Percentiles rank a stretch among this genome's conserved stretches.
These are phyloP conservation scores for Podila clonocystis DNA, from an alignment of 192 early-diverging fungal genomes.

Conservation along the genomic window DNA sequence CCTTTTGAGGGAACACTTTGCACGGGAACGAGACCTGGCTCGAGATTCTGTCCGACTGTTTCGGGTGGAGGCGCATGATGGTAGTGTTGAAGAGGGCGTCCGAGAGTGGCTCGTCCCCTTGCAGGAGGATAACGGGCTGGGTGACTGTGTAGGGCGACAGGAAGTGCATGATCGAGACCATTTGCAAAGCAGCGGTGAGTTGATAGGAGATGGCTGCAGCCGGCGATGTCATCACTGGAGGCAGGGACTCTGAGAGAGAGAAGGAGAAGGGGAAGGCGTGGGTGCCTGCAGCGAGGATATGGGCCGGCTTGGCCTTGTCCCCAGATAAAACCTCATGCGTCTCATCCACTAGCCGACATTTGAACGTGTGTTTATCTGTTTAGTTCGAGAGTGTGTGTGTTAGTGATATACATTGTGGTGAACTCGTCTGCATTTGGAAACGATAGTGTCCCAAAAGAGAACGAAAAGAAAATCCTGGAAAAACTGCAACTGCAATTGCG, in stretches of 20 bases:
- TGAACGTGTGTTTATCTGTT: conserved; percentile 29
- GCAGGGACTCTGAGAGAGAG: conserved; percentile 7
- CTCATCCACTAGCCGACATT: conserved; percentile 18
- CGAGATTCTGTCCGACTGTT: conserved; percentile 9
- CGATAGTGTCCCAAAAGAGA: neutral
- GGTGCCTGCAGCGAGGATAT: conserved; percentile 12
- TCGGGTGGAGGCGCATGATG: conserved; percentile 5
- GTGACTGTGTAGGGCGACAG: conserved; percentile 4
- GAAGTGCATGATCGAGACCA: conserved; percentile 24
- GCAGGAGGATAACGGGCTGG: conserved; percentile 32
- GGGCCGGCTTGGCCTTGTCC: neutral
- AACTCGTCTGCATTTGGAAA: neutral
- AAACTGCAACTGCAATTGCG: neutral
- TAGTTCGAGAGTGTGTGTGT: neutral
- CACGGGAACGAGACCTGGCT: conserved; percentile 32
- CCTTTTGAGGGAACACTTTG: conserved; percentile 31
- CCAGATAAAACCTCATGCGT: conserved; percentile 9
- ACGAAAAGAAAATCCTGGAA: neutral
- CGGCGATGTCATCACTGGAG: conserved; percentile 23
- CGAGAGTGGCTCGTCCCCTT: conserved; percentile 22
- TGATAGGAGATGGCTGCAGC: conserved; percentile 29
- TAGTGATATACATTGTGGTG: no score
- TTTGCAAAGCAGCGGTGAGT: conserved; percentile 25
- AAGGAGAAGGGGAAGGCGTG: conserved; percentile 40
- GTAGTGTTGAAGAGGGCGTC: conserved; percentile 32